phyloP scores from a whole-genome alignment of 225 moss, liverwort and hornwort species.

The Pleurozium schreberi region DNA sequence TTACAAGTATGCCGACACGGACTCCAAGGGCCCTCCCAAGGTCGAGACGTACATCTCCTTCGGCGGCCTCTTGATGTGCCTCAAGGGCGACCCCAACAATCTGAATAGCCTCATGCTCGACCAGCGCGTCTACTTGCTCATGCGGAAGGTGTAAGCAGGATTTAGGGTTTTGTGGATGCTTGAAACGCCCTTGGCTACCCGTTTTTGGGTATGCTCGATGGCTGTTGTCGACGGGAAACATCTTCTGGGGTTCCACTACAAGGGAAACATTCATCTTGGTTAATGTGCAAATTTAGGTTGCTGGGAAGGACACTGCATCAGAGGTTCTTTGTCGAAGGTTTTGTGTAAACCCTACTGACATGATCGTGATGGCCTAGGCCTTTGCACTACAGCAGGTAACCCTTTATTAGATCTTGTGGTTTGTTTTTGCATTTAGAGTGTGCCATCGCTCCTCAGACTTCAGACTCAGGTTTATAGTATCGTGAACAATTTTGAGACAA shows the following conservation, averaged over 20 bases:
- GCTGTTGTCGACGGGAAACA: background rate
- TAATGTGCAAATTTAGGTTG: background rate
- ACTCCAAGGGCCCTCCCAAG: constrained; percentile 51
- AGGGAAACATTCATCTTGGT: background rate
- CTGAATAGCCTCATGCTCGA: constrained; percentile 62
- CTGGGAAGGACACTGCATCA: background rate
- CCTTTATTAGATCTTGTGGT: background rate
- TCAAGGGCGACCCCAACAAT: constrained; percentile 86
- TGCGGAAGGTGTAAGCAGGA: constrained; percentile 52
- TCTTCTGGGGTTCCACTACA: background rate
- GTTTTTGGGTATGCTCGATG: background rate
- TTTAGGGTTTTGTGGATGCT: background rate
- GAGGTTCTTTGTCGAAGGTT: background rate
- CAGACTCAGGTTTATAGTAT: background rate
- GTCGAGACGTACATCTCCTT: constrained; percentile 75
- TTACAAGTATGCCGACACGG: constrained; percentile 78
- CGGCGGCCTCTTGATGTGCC: constrained; percentile 83
- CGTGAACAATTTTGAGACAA: background rate
- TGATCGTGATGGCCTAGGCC: background rate
- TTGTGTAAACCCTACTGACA: background rate
- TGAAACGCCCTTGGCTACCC: background rate
- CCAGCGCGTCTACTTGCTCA: constrained; percentile 82
- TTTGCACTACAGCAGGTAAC: background rate
- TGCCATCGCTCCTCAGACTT: background rate
- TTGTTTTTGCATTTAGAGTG: background rate